Evolutionary conservation across 163 green algal genomes (phyloP).

Genomic region (Chlamydomonas reinhardtii): DNA sequence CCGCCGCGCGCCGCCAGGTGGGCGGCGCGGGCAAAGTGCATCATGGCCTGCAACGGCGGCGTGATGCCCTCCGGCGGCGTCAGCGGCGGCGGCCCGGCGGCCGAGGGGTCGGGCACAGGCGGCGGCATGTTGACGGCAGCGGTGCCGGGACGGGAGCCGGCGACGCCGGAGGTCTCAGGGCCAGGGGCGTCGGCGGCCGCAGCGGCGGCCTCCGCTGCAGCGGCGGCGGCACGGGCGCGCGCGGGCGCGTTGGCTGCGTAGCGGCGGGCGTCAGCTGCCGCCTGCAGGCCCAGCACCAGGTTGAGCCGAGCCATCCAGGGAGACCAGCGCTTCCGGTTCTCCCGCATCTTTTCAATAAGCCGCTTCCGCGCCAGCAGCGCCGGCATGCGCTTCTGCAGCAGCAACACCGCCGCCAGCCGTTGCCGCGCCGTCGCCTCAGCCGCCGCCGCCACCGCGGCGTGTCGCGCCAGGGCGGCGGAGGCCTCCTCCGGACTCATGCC

Average conservation of each 20-base stretch:
- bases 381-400: slow-evolving; percentile 72
- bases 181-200: not conserved
- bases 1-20: slow-evolving; percentile 57
- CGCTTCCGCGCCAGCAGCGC: slow-evolving; percentile 58
- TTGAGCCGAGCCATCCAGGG: slow-evolving; percentile 71
- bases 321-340: slow-evolving; percentile 44
- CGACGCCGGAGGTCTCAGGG: too few species aligned
- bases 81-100: not conserved
- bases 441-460: not conserved
- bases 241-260: not conserved
- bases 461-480: not conserved
- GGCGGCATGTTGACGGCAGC: too few species aligned
- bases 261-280: slow-evolving; percentile 29
- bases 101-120: not conserved
- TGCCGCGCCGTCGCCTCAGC: slow-evolving; percentile 23
- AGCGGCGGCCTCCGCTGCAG: not conserved
- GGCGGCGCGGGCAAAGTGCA: slow-evolving; percentile 52
- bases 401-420: slow-evolving; percentile 51
- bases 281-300: slow-evolving; percentile 59
- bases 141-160: not conserved
- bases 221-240: not conserved
- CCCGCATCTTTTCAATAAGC: slow-evolving; percentile 30
- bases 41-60: slow-evolving; percentile 57
- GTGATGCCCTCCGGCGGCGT: slow-evolving; percentile 2
- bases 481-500: slow-evolving; percentile 21